Percentiles rank a stretch among this genome's conserved stretches.
Evolutionary conservation across 2,329 filamentous ascomycete genomes (phyloP).

Genomic region (Blastomyces percursus): DNA sequence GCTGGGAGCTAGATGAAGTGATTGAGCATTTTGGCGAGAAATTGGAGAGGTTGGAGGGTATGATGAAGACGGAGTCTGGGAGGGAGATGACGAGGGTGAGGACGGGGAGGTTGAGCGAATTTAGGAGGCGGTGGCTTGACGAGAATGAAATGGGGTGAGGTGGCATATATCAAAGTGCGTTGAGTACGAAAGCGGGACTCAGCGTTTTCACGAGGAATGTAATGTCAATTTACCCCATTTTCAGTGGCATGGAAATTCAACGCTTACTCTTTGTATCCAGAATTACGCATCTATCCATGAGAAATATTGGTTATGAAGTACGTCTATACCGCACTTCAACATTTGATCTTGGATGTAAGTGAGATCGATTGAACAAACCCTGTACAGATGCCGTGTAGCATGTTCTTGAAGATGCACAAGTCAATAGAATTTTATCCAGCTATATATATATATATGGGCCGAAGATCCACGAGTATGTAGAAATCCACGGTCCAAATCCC

Average conservation of each 20-base stretch:
- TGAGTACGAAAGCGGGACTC: not conserved
- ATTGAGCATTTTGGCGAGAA: constrained; percentile 70
- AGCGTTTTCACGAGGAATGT: not conserved
- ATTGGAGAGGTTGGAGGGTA: constrained; percentile 50
- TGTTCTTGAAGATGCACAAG: not conserved
- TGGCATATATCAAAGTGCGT: not conserved
- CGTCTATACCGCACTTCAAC: not conserved
- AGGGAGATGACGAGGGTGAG: constrained; percentile 39
- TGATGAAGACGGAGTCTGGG: constrained; percentile 53
- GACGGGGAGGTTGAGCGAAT: constrained; percentile 39
- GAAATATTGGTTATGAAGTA: not conserved
- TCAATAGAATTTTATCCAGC: not conserved
- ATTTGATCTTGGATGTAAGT: not conserved
- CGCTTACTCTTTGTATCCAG: not conserved
- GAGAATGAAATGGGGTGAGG: constrained; percentile 26
- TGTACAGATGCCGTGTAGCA: not conserved
- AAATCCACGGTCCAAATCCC: not conserved
- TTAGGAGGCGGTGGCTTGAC: constrained; percentile 46
- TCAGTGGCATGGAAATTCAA: not conserved
- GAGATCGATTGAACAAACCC: not conserved
- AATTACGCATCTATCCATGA: not conserved
- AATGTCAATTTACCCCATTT: not conserved
- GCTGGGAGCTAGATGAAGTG: constrained; percentile 48
- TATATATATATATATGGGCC: not conserved
- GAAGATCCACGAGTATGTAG: not conserved